Evolutionary conservation across 1,284 basidiomycete species (phyloP).

Genomic region (Tilletia indica): DNA sequence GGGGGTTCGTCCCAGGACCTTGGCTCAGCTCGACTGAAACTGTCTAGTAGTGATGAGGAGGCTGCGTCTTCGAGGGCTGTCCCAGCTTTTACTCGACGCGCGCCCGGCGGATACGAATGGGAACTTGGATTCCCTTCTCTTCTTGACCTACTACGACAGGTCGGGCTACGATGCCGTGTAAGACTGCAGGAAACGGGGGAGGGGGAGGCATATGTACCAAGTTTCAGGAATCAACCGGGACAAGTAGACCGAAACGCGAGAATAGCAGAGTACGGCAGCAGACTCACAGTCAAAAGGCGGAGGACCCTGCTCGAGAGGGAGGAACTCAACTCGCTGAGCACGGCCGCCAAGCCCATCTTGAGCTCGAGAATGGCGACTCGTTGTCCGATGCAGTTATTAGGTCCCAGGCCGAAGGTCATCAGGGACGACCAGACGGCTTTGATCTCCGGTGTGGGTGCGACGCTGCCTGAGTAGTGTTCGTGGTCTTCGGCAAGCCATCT

Average conservation of each 20-base stretch:
- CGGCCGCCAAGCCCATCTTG: constrained; percentile 1
- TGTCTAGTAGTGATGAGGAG: too few relatives aligned
- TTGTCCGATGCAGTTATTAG: constrained; percentile 15
- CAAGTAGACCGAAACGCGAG: too few relatives aligned
- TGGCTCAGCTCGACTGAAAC: too few relatives aligned
- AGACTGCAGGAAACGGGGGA: not conserved
- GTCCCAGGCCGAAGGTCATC: constrained; percentile 10
- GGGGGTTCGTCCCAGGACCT: too few relatives aligned
- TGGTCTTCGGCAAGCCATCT: constrained; percentile 9
- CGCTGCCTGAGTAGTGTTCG: not conserved
- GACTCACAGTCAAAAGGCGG: not conserved
- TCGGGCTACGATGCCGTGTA: constrained; percentile 12
- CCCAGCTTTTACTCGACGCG: too few relatives aligned
- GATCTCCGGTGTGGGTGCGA: not conserved
- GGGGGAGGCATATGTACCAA: too few relatives aligned
- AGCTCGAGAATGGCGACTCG: constrained; percentile 16
- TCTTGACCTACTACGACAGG: constrained; percentile 18
- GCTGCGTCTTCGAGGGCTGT: too few relatives aligned
- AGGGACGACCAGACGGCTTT: constrained; percentile 17
- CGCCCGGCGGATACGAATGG: constrained; percentile 7
- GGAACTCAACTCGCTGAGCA: constrained; percentile 16
- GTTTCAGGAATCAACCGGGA: not conserved
- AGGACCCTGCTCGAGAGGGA: not conserved
- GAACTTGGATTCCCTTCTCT: constrained; percentile 10
- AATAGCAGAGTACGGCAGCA: too few relatives aligned